These are phyloP conservation scores for Saccharomycopsis vini DNA, from an alignment of 805 yeast genomes.

Conservation along the genomic window DNA sequence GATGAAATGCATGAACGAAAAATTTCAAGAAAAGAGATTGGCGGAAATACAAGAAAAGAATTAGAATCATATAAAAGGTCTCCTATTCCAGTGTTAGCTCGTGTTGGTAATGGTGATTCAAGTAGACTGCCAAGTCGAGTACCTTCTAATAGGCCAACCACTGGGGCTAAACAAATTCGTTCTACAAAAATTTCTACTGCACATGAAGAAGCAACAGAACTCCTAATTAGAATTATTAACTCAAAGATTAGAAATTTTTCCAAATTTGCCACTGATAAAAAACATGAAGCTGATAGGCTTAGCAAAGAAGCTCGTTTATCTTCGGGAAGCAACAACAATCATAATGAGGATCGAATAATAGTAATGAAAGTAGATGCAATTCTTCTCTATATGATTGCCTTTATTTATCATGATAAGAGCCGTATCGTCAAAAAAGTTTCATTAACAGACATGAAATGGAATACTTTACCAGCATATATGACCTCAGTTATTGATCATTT, in stretches of 20 bases:
- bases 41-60: too few species aligned
- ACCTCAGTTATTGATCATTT: conserved; percentile 5
- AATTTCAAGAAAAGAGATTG: too few species aligned
- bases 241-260: conserved; percentile 4
- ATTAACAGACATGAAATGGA: conserved; percentile 16
- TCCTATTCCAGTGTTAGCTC: too few species aligned
- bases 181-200: too few species aligned
- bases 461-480: conserved; percentile 13
- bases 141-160: too few species aligned
- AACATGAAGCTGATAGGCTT: conserved; percentile 15
- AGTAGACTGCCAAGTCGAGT: too few species aligned
- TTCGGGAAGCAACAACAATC: conserved; percentile 1
- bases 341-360: background rate
- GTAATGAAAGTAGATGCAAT: conserved; percentile 8
- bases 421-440: conserved; percentile 3
- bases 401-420: conserved; percentile 15
- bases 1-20: too few species aligned
- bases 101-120: too few species aligned
- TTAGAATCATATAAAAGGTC: too few species aligned
- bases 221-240: too few species aligned
- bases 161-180: too few species aligned
- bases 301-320: conserved; percentile 3
- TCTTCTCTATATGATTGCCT: conserved; percentile 15
- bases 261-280: conserved; percentile 10
- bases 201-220: too few species aligned